Base-by-base conservation (phyloP, 495 filamentous ascomycete species). In the Delitschia confertaspora region DNA sequence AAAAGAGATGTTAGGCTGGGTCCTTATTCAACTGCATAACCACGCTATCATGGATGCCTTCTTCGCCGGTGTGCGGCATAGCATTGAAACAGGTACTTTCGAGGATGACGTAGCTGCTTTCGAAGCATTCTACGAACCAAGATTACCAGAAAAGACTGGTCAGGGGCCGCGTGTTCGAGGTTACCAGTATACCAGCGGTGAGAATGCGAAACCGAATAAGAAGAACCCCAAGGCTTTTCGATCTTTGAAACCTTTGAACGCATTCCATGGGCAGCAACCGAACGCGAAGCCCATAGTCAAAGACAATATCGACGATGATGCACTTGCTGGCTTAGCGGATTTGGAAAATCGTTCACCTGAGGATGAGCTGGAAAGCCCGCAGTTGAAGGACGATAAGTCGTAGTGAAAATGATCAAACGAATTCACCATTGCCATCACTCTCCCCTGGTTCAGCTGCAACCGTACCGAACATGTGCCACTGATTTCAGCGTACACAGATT, bases 1-100 rank as follows among this genome's bases (percentile, higher is more conserved):
- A 0, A 88, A 87, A 52, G 91, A 98, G 61, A 95, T 98, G 93
- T 78, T 94, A 2, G 89, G 77, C 18, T 98, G 91, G 91, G 82
- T 84, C 2, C 70, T 98, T 10, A 66, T 98, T 19, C 88, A 95
- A 60, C 70, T 93, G 9, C 91, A 98, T 64, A 98, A 98, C 59
- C 73, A 85, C 53, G 69, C 78, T 21, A 63, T 83, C 2, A 59
- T 93, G 33, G 70, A 78, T 38, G 30, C 56, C 0, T 96, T 98
- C 68, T 95, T 96, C 59, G 59, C 67, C 0, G 68, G 67, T 0
- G 68, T 93, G 4, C 76, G 88, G 5, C 55, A 60, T 2, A 77
- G 70, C 34, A 81, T 87, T 11, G 62, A 65, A 13, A 60, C 62
- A 0, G 73, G 69, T 4, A 77, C 67, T 14, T 93, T 89, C 37